phyloP scores from a whole-genome alignment of 2,329 filamentous ascomycete species.

The Monosporascus sp. region DNA sequence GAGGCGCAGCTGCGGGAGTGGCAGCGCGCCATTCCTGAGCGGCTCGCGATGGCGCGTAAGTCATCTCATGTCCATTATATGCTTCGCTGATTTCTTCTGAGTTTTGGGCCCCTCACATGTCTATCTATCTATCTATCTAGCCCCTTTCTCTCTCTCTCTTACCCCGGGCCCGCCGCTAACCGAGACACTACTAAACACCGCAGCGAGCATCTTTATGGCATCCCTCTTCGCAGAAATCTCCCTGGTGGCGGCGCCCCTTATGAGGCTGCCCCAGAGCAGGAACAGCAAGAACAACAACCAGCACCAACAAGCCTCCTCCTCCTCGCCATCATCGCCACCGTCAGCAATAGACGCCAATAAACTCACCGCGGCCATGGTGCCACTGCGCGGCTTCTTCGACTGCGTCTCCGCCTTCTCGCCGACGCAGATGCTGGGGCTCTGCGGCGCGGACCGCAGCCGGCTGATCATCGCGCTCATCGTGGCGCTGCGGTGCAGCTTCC shows the following conservation, averaged over 20 bases:
- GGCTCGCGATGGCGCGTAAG: conserved; percentile 26
- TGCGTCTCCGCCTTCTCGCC: conserved; percentile 19
- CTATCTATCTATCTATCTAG: background rate
- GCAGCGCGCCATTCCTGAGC: conserved; percentile 29
- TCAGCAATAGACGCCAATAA: conserved; percentile 15
- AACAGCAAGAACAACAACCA: conserved; percentile 6
- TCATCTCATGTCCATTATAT: background rate
- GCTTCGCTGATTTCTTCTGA: background rate
- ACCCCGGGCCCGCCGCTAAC: conserved; percentile 1
- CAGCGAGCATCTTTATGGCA: conserved; percentile 29
- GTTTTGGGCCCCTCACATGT: conserved; percentile 6
- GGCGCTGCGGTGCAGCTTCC: conserved; percentile 42
- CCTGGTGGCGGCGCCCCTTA: conserved; percentile 33
- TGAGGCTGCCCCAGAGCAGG: conserved; percentile 14
- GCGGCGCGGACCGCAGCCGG: conserved; percentile 37
- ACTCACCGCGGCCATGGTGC: conserved; percentile 16
- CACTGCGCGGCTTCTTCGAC: conserved; percentile 28
- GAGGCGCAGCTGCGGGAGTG: conserved; percentile 41
- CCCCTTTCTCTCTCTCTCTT: background rate
- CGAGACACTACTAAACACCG: background rate
- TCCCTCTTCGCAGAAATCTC: conserved; percentile 34
- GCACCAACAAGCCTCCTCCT: conserved; percentile 7
- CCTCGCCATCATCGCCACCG: conserved; percentile 1
- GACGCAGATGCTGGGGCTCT: conserved; percentile 30
- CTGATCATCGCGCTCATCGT: conserved; percentile 38